Base-by-base conservation (phyloP, 441 rosid species). In the Gossypium gossypioides region DNA sequence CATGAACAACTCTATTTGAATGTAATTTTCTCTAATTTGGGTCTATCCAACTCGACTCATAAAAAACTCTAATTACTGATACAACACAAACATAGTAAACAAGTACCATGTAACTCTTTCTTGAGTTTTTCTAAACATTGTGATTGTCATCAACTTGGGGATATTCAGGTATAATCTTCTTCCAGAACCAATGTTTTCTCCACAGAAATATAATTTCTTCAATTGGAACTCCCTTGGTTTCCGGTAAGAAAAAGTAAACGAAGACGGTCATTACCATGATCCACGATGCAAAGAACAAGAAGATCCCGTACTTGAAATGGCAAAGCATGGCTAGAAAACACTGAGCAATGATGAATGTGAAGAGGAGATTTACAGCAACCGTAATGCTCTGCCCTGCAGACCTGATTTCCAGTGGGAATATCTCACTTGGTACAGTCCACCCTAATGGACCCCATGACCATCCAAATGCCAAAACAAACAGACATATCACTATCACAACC, bases 401-500 rank as follows among this genome's bases (percentile, higher is more conserved):
- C 62, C 98, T 81, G 0, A 82, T 93, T 77, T 91, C 96, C 25
- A 93, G 59, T 3, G 98, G 89, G 56, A 93, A 93, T 75, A 91
- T 86, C 75, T 93, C 97, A 25, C 98, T 93, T 0, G 98, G 97
- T 37, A 93, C 81, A 0, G 96, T 89, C 98, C 98, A 93, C 0
- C 97, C 97, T 0, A 93, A 83, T 2, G 92, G 94, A 8, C 97
- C 98, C 98, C 98, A 93, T 9, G 98, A 93, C 91, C 92, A 93
- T 65, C 97, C 98, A 3, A 93, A 93, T 0, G 94, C 98, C 15
- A 85, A 16, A 0, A 91, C 98, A 73, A 91, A 93, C 6, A 91
- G 84, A 80, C 98, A 93, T 3, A 91, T 75, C 78, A 89, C 84
- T 0, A 75, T 67, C 44, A 93, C 97, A 10, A 93, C 90, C 57